Evolutionary conservation across 106 monocot species (phyloP), one percentile per base, ranked within the genome.

Genomic region (Amphibolis antarctica): DNA sequence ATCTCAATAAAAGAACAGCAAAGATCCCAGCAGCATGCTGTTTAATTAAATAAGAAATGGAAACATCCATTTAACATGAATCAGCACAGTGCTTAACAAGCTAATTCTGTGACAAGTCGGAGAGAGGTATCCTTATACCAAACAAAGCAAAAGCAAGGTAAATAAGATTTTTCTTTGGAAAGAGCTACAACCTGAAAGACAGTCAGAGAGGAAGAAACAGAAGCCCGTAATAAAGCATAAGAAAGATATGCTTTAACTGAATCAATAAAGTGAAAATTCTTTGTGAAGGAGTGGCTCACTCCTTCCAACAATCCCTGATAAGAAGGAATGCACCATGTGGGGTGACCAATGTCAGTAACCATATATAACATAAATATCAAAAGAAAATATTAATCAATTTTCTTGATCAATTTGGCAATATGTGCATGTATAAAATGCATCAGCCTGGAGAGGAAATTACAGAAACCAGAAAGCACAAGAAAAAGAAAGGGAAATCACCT

Each of bases 221-320:
- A 86, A 46, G 90, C 90, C 6, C 90, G 77, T 60, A 96, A 67
- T 69, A 96, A 71, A 63, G 86, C 89, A 81, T 96, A 96, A 69
- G 86, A 96, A 62, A 96, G 86, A 67, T 90, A 90, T 63, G 96
- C 90, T 75, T 96, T 96, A 46, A 90, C 90, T 26, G 96, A 96
- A 53, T 96, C 86, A 17, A 96, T 96, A 67, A 96, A 96, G 74
- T 90, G 96, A 71, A 96, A 90, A 69, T 90, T 90, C 45, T 81
- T 90, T 29, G 90, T 98, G 53, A 98, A 98, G 25, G 86, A 80
- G 53, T 90, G 77, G 62, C 80, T 90, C 24, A 98, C 86, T 65
- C 82, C 84, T 82, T 98, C 96, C 64, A 98, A 66, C 64, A 98
- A 79, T 66, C 96, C 84, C 96, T 98, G 78, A 43, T n/a, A 72